phyloP scores from a whole-genome alignment of 345 rosid genomes.

The Eucalyptus curtisii region DNA sequence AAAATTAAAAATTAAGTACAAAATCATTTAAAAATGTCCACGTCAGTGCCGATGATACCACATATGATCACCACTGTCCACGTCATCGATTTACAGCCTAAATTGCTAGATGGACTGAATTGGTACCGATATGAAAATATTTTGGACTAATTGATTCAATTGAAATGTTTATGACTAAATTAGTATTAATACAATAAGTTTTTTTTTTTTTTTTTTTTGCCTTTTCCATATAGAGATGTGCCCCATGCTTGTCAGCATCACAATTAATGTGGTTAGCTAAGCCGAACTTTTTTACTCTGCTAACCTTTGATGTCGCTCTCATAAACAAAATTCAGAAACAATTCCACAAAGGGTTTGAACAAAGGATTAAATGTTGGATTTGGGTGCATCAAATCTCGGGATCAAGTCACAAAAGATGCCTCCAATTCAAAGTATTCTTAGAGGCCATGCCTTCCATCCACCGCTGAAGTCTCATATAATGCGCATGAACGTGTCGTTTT shows the following conservation, averaged over 20 bases:
- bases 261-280: not conserved
- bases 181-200: no score
- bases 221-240: not conserved
- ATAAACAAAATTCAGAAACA: not conserved
- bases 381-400: not conserved
- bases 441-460: not conserved
- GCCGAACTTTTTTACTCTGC: not conserved
- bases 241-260: not conserved
- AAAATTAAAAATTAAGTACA: no score
- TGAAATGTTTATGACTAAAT: no score
- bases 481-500: not conserved
- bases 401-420: not conserved
- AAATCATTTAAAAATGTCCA: no score
- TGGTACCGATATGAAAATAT: accelerated
- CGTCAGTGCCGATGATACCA: no score
- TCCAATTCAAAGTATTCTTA: not conserved
- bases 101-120: no score
- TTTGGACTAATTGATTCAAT: no score
- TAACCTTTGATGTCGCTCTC: not conserved
- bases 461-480: not conserved
- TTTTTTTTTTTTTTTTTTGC: no score
- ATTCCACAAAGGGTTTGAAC: not conserved
- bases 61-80: no score
- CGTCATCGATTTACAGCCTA: no score
- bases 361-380: not conserved